phyloP scores from a whole-genome alignment of 306 rosid species.

The Glycine tomentella region DNA sequence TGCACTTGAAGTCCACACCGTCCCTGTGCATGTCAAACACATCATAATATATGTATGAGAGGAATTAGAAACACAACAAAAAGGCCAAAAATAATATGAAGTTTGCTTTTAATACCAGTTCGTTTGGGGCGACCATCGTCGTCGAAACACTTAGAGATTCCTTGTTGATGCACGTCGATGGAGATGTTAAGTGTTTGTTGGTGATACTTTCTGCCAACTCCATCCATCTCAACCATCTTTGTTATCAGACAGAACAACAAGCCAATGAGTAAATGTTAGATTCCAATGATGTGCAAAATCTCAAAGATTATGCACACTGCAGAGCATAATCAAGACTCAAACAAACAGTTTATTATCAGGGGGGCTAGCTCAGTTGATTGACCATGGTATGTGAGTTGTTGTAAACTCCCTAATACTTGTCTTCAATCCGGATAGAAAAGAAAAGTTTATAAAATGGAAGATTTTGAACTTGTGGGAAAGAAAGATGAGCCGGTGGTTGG shows the following conservation, averaged over 20 bases:
- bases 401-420: too few relatives aligned
- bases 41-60: not conserved
- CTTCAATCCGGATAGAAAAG: too few relatives aligned
- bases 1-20: constrained; percentile 80
- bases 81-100: not conserved
- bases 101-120: constrained; percentile 57
- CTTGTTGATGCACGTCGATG: constrained; percentile 53
- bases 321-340: not conserved
- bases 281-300: not conserved
- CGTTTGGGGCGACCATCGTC: constrained; percentile 91
- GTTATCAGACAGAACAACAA: constrained; percentile 21
- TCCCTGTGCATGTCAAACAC: constrained; percentile 53
- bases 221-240: constrained; percentile 64
- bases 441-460: not conserved
- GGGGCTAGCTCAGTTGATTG: too few relatives aligned
- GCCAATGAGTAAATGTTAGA: not conserved
- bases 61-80: not conserved
- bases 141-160: constrained; percentile 68
- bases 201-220: constrained; percentile 38
- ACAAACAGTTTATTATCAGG: too few relatives aligned
- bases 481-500: constrained; percentile 1
- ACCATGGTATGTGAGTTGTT: too few relatives aligned
- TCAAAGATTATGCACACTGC: constrained; percentile 1
- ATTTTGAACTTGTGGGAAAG: not conserved
- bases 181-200: constrained; percentile 64